A percentile compares a stretch with the other conserved stretches of the same genome.
Conservation (phyloP, 2,329 filamentous ascomycete species). For the Fusarium graminum region DNA sequence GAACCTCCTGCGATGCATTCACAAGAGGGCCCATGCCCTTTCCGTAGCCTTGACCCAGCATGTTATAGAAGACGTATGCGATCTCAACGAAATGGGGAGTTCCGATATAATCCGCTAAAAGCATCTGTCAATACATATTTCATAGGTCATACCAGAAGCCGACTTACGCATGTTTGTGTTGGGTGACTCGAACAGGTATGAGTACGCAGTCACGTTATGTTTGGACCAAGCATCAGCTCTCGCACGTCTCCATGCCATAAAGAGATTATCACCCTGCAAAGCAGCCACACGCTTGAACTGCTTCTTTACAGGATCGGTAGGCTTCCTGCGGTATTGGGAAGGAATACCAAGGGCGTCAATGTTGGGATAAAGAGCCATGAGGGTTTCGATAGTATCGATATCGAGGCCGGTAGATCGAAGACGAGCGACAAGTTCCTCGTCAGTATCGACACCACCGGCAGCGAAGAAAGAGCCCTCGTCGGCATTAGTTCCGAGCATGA, state of each 20-base stretch:
- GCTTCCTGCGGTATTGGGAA: conserved; percentile 24
- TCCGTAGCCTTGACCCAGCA: conserved; percentile 55
- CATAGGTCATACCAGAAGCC: accelerated
- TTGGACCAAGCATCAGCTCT: conserved; percentile 66
- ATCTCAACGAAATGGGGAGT: conserved; percentile 51
- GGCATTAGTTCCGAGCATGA: conserved; percentile 72
- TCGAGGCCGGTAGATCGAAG: conserved; percentile 23
- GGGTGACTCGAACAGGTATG: conserved; percentile 61
- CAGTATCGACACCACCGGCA: conserved; percentile 56
- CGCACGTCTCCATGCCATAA: conserved; percentile 67
- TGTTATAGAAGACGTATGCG: conserved; percentile 65
- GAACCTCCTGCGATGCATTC: conserved; percentile 55
- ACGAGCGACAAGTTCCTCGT: conserved; percentile 19
- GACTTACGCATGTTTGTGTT: conserved; percentile 29
- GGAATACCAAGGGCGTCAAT: conserved; percentile 42
- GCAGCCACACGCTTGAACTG: conserved; percentile 68
- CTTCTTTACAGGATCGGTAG: conserved; percentile 27
- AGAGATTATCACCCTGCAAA: conserved; percentile 64
- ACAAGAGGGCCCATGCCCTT: conserved; percentile 53
- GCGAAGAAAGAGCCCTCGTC: conserved; percentile 74
- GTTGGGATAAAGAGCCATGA: conserved; percentile 42
- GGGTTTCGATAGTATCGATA: conserved; percentile 20
- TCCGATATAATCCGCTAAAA: conserved; percentile 39
- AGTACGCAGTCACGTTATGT: conserved; percentile 65
- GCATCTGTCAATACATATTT: neutral